Base-by-base conservation (phyloP, 495 filamentous ascomycete genomes). In the Xylaria telfairii region DNA sequence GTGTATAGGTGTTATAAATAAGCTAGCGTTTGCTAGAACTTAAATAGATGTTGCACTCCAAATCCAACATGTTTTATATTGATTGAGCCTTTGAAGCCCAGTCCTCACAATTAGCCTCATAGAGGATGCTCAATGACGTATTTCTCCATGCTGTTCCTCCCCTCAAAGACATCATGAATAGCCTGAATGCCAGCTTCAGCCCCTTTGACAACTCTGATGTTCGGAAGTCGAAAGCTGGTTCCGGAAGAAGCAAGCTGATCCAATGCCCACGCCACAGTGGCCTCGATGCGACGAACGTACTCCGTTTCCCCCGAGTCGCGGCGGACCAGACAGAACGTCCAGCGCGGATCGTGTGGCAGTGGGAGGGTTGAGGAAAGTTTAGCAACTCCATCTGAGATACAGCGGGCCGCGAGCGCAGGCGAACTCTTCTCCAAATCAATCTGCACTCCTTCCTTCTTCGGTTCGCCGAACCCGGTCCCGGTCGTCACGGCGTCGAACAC, bases 91-190 rank as follows among this genome's bases (percentile, higher is more conserved):
- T 0, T 32, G 19, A 44, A 30, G 9, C 26, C 4, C 6, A 37
- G 30, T 51, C 42, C 28, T 49, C 46, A 51, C 21, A 13, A 1
- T 12, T 9, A 26, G 5, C 5, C 24, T 59, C 21, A 68, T 6
- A 64, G 10, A 53, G 53, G 51, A 39, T 68, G 66, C 51, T 64
- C 26, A 30, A 68, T 68, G 13, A 63, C 37, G 2, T 67, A 37
- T 57, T 69, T 65, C 67, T 65, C 67, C 54, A 69, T 69, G 12
- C 67, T 69, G 26, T 15, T 34, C 39, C 7, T 37, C 12, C 67
- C 67, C 19, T 69, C 30, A 39, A 69, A 69, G 13, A 65, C 67
- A 46, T 51, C 59, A 15, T 49, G 37, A 30, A 69, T 59, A 37
- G 32, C 53, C 24, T 30, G 32, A 19, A 69, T 39, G 10, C 30